A percentile compares a stretch with the other conserved stretches of the same genome.
phyloP scores from a whole-genome alignment of 2,329 filamentous ascomycete species.

The Diaporthe citrichinensis region DNA sequence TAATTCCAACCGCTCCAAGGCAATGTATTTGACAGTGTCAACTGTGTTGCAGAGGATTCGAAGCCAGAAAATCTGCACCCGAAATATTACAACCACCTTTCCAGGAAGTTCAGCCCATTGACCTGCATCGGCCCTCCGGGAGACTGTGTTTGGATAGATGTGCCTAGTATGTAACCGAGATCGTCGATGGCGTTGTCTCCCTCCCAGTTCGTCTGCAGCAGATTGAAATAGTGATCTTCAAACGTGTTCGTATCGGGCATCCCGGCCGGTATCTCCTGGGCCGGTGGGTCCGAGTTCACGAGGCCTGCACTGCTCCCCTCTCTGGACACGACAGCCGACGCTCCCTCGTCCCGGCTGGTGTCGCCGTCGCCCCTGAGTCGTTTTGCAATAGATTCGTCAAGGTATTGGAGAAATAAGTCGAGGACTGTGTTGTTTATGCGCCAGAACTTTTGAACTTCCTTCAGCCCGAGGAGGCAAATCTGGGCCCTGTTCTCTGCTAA shows the following conservation, averaged over 20 bases:
- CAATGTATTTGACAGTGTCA: not conserved
- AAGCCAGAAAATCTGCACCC: not conserved
- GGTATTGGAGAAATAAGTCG: conserved; percentile 55
- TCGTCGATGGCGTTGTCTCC: conserved; percentile 54
- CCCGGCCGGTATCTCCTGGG: not conserved
- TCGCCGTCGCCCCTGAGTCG: conserved; percentile 48
- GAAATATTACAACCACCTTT: conserved; percentile 46
- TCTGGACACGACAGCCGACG: conserved; percentile 26
- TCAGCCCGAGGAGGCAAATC: conserved; percentile 54
- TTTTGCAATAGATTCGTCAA: conserved; percentile 55
- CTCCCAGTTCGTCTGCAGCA: conserved; percentile 53
- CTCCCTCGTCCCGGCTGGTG: conserved; percentile 25
- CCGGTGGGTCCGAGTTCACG: not conserved
- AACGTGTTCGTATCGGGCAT: conserved; percentile 46
- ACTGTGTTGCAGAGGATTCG: not conserved
- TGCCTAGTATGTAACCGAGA: conserved; percentile 52
- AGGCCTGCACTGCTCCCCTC: conserved; percentile 32
- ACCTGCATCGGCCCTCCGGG: conserved; percentile 49
- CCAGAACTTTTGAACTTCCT: conserved; percentile 58
- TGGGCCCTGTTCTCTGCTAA: conserved; percentile 56
- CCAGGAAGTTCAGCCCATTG: conserved; percentile 50
- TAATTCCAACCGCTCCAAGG: not conserved
- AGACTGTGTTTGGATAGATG: conserved; percentile 35
- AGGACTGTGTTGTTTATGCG: conserved; percentile 56
- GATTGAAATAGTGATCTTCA: conserved; percentile 54